A percentile compares a stretch with the other conserved stretches of the same genome.
phyloP scores from a whole-genome alignment of 768 basidiomycete species.

The Naganishia onofrii region DNA sequence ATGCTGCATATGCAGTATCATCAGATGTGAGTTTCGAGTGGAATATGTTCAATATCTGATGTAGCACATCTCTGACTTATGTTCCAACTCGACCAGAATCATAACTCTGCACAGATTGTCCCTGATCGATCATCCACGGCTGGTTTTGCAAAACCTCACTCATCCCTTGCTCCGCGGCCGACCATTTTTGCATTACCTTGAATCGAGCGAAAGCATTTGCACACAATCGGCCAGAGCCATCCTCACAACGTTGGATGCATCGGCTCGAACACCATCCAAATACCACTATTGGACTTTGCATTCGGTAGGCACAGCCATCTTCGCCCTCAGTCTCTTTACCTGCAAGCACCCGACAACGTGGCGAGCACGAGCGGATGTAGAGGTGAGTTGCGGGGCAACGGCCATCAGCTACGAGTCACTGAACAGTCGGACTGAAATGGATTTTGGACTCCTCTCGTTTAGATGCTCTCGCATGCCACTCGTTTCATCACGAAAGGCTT shows the following conservation, averaged over 20 bases:
- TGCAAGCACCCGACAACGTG: conserved; percentile 16
- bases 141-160: not conserved
- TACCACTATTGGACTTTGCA: not conserved
- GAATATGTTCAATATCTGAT: not conserved
- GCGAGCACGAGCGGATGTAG: conserved; percentile 10
- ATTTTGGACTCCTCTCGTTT: not conserved
- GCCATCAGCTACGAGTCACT: not conserved
- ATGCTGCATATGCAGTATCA: conserved; percentile 17
- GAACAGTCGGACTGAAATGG: not conserved
- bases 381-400: not conserved
- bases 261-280: not conserved
- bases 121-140: not conserved
- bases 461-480: conserved; percentile 4
- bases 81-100: not conserved
- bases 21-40: not conserved
- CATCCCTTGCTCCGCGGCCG: not conserved
- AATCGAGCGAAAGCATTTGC: conserved; percentile 9
- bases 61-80: too few relatives aligned
- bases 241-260: conserved; percentile 7
- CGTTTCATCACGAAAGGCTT: conserved; percentile 3
- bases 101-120: conserved; percentile 4
- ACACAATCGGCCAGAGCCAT: conserved; percentile 1
- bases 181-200: conserved; percentile 8
- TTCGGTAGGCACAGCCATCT: conserved; percentile 5
- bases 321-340: conserved; percentile 4